Evolutionary conservation across 148 eudicot genomes (phyloP).

Genomic region (Persicaria maculosa): DNA sequence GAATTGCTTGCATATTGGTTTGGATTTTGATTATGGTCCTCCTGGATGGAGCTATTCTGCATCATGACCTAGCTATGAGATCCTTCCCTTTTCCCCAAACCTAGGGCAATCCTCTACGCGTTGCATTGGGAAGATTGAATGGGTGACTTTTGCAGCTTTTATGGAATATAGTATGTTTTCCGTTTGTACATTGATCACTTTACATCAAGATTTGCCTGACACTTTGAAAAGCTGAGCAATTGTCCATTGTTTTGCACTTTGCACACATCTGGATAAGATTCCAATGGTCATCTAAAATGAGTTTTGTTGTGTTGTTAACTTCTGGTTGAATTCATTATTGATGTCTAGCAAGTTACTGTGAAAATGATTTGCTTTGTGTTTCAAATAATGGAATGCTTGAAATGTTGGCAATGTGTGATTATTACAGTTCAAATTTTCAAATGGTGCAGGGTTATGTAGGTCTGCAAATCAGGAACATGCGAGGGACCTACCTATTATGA

Average conservation of each 20-base stretch:
- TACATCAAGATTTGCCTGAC: neutral
- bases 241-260: neutral
- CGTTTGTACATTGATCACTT: neutral
- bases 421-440: neutral
- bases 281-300: neutral
- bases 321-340: neutral
- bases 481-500: slow-evolving; percentile 76
- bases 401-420: slow-evolving; percentile 9
- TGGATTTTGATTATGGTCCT: neutral
- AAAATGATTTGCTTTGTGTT: neutral
- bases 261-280: neutral
- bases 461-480: slow-evolving; percentile 70
- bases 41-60: neutral
- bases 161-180: neutral
- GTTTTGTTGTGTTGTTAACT: neutral
- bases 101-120: neutral
- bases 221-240: neutral
- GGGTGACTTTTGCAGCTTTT: slow-evolving; percentile 1
- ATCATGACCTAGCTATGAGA: neutral
- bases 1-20: neutral
- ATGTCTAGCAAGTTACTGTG: neutral
- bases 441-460: slow-evolving; percentile 52
- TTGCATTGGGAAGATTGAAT: slow-evolving; percentile 2
- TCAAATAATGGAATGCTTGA: neutral
- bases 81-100: neutral